Percentiles rank a stretch among this genome's conserved stretches.
These are phyloP conservation scores for Alternaria postmessia DNA, from an alignment of 2,329 filamentous ascomycete genomes.

Conservation along the genomic window DNA sequence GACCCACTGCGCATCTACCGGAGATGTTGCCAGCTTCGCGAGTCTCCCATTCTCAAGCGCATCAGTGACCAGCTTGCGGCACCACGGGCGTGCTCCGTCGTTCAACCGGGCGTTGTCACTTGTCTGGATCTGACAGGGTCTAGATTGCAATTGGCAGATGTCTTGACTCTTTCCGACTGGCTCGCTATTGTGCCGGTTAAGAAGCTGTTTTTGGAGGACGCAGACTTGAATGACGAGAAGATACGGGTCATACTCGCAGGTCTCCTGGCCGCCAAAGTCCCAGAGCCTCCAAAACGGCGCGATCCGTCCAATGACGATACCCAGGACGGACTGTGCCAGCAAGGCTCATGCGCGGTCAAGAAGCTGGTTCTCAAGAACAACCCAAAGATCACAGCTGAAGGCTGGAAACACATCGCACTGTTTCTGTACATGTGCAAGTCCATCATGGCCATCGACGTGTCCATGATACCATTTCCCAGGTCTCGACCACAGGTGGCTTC, in stretches of 20 bases:
- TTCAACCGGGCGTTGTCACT: conserved; percentile 76
- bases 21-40: conserved; percentile 90
- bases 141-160: conserved; percentile 80
- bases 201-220: conserved; percentile 86
- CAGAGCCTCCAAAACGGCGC: conserved; percentile 61
- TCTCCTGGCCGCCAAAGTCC: conserved; percentile 78
- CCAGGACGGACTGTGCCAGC: conserved; percentile 25
- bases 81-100: conserved; percentile 69
- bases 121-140: conserved; percentile 87
- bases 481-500: conserved; percentile 23
- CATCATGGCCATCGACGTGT: conserved; percentile 85
- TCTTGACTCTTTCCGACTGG: conserved; percentile 90
- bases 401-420: conserved; percentile 89
- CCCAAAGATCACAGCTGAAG: conserved; percentile 79
- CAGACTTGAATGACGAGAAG: conserved; percentile 85
- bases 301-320: conserved; percentile 19
- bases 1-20: conserved; percentile 93
- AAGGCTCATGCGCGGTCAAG: conserved; percentile 76
- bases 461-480: conserved; percentile 74
- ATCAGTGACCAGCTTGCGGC: conserved; percentile 87
- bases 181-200: conserved; percentile 91
- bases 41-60: conserved; percentile 90
- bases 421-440: conserved; percentile 92
- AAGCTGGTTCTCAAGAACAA: conserved; percentile 91
- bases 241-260: conserved; percentile 86